Evolutionary conservation across 2,329 filamentous ascomycete genomes (phyloP), one percentile per base, ranked within the genome.

Genomic region (Ophiostoma tasmaniense): DNA sequence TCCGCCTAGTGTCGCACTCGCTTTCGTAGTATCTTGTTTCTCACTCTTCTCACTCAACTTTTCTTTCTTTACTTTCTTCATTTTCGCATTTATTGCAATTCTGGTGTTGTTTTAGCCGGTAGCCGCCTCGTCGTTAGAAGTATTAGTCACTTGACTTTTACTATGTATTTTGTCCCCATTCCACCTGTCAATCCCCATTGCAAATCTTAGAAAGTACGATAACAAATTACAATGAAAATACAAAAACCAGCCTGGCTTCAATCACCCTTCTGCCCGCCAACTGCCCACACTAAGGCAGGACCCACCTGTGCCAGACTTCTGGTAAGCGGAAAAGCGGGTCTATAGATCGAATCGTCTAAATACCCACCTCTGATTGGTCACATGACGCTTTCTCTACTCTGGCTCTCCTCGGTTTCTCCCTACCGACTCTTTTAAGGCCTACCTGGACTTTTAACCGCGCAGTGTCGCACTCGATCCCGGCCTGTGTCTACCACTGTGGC

Each of bases 291-390:
- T 13, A 30, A 59, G 30, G 30, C 52, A 2, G 55, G 55, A 25
- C 13, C 55, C 55, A 61, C 55, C 22, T n/a, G 55, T 61, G 55
- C 55, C 55, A 61, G 55, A 61, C 55, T 61, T 61, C 25, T 61
- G 55, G 55, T 28, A 61, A 61, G 25, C 25, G 2, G 13, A 30
- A 61, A 61, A 61, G 55, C 25, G 55, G 25, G 55, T 30, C 25
- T 25, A 4, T 20, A 7, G 25, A 14, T 25, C 25, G 22, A 61
- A 11, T 17, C 13, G 14, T 61, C 13, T 10, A 33, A 30, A 55
- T 55, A 13, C 3, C 13, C 14, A 1, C n/a, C 17, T 55, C n/a
- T 55, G 11, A 55, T 55, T 55, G 50, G 50, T 11, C 25, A 50
- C 8, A 55, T 28, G 22, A 13, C n/a, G n/a, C 8, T 25, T 17